phyloP scores from a whole-genome alignment of 1,139 yeast species.

The Geotrichum carabidarum region DNA sequence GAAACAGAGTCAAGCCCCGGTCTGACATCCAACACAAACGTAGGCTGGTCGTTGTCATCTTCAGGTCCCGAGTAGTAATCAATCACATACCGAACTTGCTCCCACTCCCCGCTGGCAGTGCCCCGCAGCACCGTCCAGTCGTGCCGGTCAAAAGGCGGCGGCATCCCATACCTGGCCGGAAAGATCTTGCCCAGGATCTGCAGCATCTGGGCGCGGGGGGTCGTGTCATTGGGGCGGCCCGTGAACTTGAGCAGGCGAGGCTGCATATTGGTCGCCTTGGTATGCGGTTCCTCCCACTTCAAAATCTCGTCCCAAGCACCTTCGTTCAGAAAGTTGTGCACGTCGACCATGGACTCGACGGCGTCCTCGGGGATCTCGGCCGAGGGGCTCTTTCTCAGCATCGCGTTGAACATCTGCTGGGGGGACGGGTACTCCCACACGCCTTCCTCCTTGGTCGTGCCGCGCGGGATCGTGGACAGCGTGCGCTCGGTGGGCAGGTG shows the following conservation, averaged over 20 bases:
- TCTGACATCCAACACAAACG: slow-evolving; percentile 87
- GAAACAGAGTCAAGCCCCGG: slow-evolving; percentile 78
- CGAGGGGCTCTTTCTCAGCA: slow-evolving; percentile 83
- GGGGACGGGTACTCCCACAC: slow-evolving; percentile 99
- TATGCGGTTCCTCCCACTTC: slow-evolving; percentile 74
- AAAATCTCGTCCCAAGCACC: slow-evolving; percentile 96
- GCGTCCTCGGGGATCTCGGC: slow-evolving; percentile 89
- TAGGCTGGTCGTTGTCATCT: slow-evolving; percentile 81
- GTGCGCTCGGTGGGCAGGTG: slow-evolving; percentile 80
- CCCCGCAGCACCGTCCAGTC: slow-evolving; percentile 93
- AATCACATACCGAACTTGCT: slow-evolving; percentile 78
- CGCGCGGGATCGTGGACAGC: slow-evolving; percentile 80
- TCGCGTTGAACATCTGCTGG: slow-evolving; percentile 97
- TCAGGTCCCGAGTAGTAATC: slow-evolving; percentile 94
- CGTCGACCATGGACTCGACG: slow-evolving; percentile 94
- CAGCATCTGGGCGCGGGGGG: slow-evolving; percentile 81
- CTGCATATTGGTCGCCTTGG: slow-evolving; percentile 48
- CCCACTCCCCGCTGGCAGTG: slow-evolving; percentile 46
- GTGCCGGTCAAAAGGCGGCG: slow-evolving; percentile 95
- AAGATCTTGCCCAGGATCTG: slow-evolving; percentile 61
- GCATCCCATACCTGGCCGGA: slow-evolving; percentile 67
- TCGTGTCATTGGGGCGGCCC: slow-evolving; percentile 81
- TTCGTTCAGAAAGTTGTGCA: slow-evolving; percentile 92
- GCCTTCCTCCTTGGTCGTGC: slow-evolving; percentile 58
- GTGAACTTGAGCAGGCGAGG: slow-evolving; percentile 84